Evolutionary conservation across 495 filamentous ascomycete genomes (phyloP).

Genomic region (Hyaloscypha finlandica): DNA sequence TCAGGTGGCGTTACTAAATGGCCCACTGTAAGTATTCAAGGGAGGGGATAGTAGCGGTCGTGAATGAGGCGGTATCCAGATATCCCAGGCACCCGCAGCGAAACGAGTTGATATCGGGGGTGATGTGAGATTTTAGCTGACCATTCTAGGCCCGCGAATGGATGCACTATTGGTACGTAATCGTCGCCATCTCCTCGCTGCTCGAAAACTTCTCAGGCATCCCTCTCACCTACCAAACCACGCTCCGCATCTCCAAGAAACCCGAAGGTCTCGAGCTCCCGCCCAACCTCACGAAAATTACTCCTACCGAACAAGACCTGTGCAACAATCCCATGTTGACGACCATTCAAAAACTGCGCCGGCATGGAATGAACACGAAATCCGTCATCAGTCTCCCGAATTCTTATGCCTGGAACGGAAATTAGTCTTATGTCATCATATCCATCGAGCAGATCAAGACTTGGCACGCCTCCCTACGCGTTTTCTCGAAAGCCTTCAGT

Average conservation of each 20-base stretch:
- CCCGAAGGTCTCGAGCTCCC: background rate
- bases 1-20: no score
- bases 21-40: no score
- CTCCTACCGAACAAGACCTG: background rate
- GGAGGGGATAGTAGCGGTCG: no score
- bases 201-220: conserved; percentile 5
- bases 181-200: background rate
- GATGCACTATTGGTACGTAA: conserved; percentile 2
- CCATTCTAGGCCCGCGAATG: no score
- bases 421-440: conserved; percentile 8
- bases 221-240: conserved; percentile 4
- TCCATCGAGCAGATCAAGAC: background rate
- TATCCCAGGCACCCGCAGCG: no score
- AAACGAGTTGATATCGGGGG: no score
- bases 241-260: conserved; percentile 3
- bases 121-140: no score
- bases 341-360: no score
- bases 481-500: conserved; percentile 6
- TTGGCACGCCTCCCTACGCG: background rate
- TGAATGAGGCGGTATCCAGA: no score
- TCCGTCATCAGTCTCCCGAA: no score
- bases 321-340: background rate
- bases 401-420: conserved; percentile 2
- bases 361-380: no score
- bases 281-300: background rate